phyloP scores from a whole-genome alignment of 1,284 basidiomycete genomes.

The Malassezia obtusa region DNA sequence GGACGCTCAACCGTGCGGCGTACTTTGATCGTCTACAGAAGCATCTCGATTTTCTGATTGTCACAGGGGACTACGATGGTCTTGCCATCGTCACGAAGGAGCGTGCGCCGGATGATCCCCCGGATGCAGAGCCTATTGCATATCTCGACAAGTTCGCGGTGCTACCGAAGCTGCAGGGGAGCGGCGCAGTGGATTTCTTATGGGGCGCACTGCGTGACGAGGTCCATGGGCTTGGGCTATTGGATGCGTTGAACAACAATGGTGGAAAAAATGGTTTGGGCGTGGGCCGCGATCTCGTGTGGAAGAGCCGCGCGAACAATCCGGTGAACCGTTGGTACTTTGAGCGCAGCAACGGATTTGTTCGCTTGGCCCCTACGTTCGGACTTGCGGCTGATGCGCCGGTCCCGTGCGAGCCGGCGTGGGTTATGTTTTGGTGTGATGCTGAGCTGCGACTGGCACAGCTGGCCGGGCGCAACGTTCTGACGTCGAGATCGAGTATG shows the following conservation, averaged over 20 bases:
- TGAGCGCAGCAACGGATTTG: conserved; percentile 82
- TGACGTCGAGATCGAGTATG: not conserved
- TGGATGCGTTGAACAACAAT: conserved; percentile 81
- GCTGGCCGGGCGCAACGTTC: conserved; percentile 21
- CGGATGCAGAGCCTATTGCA: conserved; percentile 54
- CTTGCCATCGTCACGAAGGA: conserved; percentile 91
- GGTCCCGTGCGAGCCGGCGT: conserved; percentile 46
- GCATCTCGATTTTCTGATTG: conserved; percentile 79
- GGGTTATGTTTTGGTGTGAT: conserved; percentile 98
- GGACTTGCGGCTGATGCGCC: conserved; percentile 4
- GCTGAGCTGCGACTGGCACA: conserved; percentile 62
- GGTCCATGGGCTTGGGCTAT: conserved; percentile 86
- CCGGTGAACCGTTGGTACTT: conserved; percentile 99
- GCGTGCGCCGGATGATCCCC: conserved; percentile 37
- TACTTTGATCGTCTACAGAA: conserved; percentile 71
- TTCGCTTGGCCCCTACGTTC: conserved; percentile 54
- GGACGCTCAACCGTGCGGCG: conserved; percentile 61
- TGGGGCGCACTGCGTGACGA: conserved; percentile 99
- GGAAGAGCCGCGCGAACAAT: conserved; percentile 84
- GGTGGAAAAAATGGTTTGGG: conserved; percentile 79
- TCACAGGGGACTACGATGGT: conserved; percentile 91
- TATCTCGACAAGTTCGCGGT: conserved; percentile 99
- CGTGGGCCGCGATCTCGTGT: conserved; percentile 84
- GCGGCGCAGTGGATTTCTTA: conserved; percentile 96
- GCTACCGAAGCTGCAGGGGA: conserved; percentile 83